Evolutionary conservation across 768 basidiomycete genomes (phyloP), one percentile per base, ranked within the genome.

Genomic region (Phallus indusiatus): DNA sequence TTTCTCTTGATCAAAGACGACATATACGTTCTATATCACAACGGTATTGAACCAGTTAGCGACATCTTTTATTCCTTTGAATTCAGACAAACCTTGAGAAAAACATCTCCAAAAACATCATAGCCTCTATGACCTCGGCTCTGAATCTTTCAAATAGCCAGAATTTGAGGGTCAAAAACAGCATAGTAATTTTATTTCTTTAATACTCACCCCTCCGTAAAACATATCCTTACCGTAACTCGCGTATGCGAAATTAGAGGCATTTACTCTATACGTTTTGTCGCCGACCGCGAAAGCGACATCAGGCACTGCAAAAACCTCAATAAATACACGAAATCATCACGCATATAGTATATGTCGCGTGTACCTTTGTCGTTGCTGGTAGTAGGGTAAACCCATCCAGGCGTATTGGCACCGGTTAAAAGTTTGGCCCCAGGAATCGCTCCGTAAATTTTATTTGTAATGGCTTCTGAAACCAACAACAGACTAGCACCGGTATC

Each of bases 401-500:
- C 74, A 61, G 73, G 73, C 47, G 69, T 67, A 51, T 66, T 52
- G 60, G 69, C 63, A 67, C 69, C 69, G 42, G 28, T 7, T 28
- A 28, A 28, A 61, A 67, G 70, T 47, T 61, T 66, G 11, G 74
- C 71, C 42, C 74, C 74, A 17, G 68, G 54, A 62, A 75, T 73
- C 60, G 34, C 24, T 64, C 65, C 55, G 61, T 74, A 75, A 66
- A 74, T 69, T 46, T 57, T 47, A 33, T 69, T 63, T 5, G 72
- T 65, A 46, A 68, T 61, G 46, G 28, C 65, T 63, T 74, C 73
- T 51, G 67, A 63, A 53, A 75, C 62, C 3, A 71, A 63, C 36
- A 64, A 58, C 46, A 67, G 67, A 51, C 66, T 67, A 56, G 70
- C 72, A 35, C 72, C 72, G 24, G 72, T 75, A 63, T 75, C 74